Evolutionary conservation across 2,329 filamentous ascomycete species (phyloP).

Genomic region (Magnaporthiopsis poae): DNA sequence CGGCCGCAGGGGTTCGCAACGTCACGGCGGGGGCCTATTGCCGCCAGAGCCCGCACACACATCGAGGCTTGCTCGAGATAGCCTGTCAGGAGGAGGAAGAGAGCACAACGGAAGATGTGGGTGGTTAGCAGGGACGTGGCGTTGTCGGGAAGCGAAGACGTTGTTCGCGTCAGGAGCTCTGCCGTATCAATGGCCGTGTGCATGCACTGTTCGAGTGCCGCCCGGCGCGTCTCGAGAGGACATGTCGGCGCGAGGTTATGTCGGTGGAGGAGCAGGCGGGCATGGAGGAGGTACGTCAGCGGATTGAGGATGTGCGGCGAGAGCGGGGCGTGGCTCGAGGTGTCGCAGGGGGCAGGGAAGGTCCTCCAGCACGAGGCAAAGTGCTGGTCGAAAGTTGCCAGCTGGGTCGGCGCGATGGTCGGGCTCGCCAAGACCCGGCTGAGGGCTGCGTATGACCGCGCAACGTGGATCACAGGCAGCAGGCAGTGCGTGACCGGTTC

Average conservation of each 20-base stretch:
- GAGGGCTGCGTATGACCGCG: constrained; percentile 66
- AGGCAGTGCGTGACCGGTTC: constrained; percentile 59
- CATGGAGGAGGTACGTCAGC: constrained; percentile 68
- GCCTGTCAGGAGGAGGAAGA: constrained; percentile 67
- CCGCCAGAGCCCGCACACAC: constrained; percentile 61
- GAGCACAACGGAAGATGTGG: constrained; percentile 77
- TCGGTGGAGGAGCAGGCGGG: constrained; percentile 75
- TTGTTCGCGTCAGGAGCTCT: constrained; percentile 58
- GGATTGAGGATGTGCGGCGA: constrained; percentile 67
- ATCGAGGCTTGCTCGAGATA: constrained; percentile 63
- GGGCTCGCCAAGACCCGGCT: constrained; percentile 60
- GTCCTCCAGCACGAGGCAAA: constrained; percentile 64
- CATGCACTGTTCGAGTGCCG: constrained; percentile 69
- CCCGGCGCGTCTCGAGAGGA: constrained; percentile 52
- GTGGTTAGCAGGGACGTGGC: constrained; percentile 67
- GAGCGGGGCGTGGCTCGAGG: constrained; percentile 52
- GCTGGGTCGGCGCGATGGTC: constrained; percentile 53
- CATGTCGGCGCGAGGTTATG: constrained; percentile 75
- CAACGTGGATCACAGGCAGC: constrained; percentile 70
- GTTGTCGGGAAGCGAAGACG: constrained; percentile 49
- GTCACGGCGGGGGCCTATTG: constrained; percentile 61
- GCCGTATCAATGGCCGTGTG: constrained; percentile 69
- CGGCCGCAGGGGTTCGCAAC: constrained; percentile 71
- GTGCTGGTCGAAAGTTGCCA: constrained; percentile 72
- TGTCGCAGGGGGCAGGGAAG: constrained; percentile 67